Evolutionary conservation across 805 yeast genomes (phyloP), one percentile per base, ranked within the genome.

Genomic region (Candida takata): DNA sequence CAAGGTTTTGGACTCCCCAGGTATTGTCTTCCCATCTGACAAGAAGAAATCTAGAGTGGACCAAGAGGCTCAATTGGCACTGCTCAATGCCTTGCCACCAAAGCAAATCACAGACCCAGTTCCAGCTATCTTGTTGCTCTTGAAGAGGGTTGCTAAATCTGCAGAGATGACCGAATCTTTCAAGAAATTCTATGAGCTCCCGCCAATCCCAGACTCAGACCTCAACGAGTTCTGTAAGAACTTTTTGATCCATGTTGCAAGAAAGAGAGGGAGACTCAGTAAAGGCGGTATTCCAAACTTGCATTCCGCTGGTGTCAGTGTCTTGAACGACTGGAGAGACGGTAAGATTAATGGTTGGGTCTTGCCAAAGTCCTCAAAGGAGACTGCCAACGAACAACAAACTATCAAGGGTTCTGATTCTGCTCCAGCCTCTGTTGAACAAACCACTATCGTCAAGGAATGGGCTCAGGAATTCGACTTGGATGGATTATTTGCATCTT

Each of bases 381-480:
- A 62, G n/a, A 52, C 58, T 30, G 62, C 58, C 16, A 42, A 48
- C 12, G 52, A 49, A 15, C 47, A 51, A 21, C 45, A 47, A 13
- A 55, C 46, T 16, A 54, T 46, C 17, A 47, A 48, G 23, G 48
- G 55, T 38, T 36, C 48, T 31, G 51, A 48, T 4, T 33, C 48
- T 20, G 54, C 74, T 8, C 59, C 62, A 17, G 57, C 64, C 14
- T 64, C 67, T 24, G 68, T 61, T 14, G 70, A 69, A 15, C 62
- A 61, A 31, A 82, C 90, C 24, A 77, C 85, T 10, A 74, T 92
- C 51, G 98, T 92, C n/a, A 62, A 70, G 12, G 72, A 76, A 49
- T 92, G 97, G 97, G 79, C 97, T 15, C 74, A 85, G 60, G 98
- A 88, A 63, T 88, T 92, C 57, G 95, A 87, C 61, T 68, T 92